These are phyloP conservation scores for Mariannaea elegans DNA, from an alignment of 2,329 filamentous ascomycete species.

Conservation along the genomic window DNA sequence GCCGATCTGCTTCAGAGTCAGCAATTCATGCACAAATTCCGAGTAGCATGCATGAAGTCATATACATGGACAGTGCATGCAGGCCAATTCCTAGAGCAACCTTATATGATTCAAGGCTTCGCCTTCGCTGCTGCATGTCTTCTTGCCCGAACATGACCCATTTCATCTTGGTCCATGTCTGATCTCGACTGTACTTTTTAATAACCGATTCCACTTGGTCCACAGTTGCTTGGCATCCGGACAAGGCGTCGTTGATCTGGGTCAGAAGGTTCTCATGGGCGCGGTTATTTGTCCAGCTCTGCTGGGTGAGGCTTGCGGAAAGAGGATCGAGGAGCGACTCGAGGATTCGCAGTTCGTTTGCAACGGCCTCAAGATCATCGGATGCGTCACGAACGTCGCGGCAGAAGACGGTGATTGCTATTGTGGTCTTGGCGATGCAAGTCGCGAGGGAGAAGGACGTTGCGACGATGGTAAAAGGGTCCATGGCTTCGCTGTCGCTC, in stretches of 20 bases:
- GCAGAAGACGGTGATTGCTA: not conserved
- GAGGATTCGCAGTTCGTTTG: not conserved
- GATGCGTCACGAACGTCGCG: not conserved
- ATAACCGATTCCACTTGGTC: not conserved
- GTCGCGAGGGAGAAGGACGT: not conserved
- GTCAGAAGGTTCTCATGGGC: not conserved
- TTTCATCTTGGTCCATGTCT: conserved; percentile 4
- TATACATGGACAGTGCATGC: conserved; percentile 9
- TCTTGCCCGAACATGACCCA: conserved; percentile 7
- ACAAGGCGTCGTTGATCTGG: not conserved
- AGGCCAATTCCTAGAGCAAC: conserved; percentile 5
- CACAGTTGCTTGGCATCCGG: not conserved
- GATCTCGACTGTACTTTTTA: conserved; percentile 1
- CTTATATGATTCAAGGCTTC: conserved; percentile 1
- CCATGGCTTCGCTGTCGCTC: not conserved
- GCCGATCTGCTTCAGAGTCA: no score
- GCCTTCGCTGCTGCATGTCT: not conserved
- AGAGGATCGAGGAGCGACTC: not conserved
- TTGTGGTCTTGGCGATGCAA: not conserved
- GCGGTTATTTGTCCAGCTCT: not conserved
- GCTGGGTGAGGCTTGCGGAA: not conserved
- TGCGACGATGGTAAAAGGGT: not conserved
- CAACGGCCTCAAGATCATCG: not conserved
- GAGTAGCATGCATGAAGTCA: not conserved
- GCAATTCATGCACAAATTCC: not conserved